phyloP scores from a whole-genome alignment of 805 yeast genomes.

The Saccharomycopsis schoenii region DNA sequence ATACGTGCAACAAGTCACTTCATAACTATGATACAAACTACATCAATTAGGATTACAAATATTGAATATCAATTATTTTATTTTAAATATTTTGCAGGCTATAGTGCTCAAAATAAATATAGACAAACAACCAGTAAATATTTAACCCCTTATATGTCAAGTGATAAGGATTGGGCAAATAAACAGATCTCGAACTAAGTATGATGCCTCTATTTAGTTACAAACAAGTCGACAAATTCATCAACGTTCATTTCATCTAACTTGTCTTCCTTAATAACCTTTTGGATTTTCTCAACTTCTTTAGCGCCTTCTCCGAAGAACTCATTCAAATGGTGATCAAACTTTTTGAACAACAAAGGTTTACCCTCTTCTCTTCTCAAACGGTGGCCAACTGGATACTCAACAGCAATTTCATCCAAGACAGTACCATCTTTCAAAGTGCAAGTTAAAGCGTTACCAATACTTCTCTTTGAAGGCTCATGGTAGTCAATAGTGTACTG shows the following conservation, averaged over 20 bases:
- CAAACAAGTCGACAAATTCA: constrained; percentile 15
- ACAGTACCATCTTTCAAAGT: constrained; percentile 45
- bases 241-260: constrained; percentile 15
- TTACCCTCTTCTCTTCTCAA: constrained; percentile 50
- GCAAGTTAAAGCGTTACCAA: constrained; percentile 44
- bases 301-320: constrained; percentile 28
- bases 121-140: no score
- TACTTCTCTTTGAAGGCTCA: constrained; percentile 46
- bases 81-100: no score
- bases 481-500: constrained; percentile 43
- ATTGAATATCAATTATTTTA: no score
- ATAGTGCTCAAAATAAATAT: no score
- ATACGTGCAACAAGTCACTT: no score
- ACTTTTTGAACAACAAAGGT: constrained; percentile 42
- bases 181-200: no score
- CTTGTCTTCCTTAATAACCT: constrained; percentile 1
- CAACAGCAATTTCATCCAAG: constrained; percentile 42
- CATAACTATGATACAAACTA: no score
- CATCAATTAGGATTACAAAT: no score
- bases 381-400: constrained; percentile 51
- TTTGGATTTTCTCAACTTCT: constrained; percentile 5
- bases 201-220: not conserved
- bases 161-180: no score
- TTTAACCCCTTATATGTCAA: no score
- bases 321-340: constrained; percentile 40